These are phyloP conservation scores for Aspergillus japonicus DNA, from an alignment of 2,329 filamentous ascomycete species.

Conservation along the genomic window DNA sequence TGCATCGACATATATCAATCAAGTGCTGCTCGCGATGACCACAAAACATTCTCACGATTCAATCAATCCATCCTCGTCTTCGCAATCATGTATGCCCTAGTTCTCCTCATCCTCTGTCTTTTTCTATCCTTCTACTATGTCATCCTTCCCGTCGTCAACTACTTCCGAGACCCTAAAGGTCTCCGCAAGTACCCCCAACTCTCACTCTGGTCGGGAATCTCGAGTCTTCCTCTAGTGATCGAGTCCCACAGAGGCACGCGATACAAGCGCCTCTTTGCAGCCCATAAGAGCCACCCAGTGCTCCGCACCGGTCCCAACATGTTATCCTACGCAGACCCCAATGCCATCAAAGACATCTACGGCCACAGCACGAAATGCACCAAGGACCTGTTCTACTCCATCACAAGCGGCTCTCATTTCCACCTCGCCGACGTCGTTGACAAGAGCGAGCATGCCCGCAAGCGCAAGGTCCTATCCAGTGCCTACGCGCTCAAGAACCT, in stretches of 20 bases:
- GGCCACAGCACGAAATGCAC: constrained; percentile 36
- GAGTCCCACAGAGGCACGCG: constrained; percentile 25
- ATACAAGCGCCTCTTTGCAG: constrained; percentile 18
- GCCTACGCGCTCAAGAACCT: constrained; percentile 44
- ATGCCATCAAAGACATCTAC: constrained; percentile 38
- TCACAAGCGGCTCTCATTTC: constrained; percentile 30
- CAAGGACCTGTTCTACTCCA: constrained; percentile 29
- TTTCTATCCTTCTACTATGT: constrained; percentile 25
- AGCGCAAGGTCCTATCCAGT: constrained; percentile 39
- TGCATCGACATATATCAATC: neutral
- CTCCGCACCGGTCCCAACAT: constrained; percentile 20
- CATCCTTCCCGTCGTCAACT: constrained; percentile 14
- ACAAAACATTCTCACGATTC: too few relatives aligned
- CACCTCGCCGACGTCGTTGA: constrained; percentile 42
- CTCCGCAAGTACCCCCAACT: constrained; percentile 20
- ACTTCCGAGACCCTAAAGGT: constrained; percentile 21
- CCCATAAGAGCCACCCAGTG: constrained; percentile 23
- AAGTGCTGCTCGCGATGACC: neutral
- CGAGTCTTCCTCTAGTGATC: constrained; percentile 17
- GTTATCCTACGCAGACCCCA: constrained; percentile 14
- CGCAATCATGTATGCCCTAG: neutral
- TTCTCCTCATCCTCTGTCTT: neutral
- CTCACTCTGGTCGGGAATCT: constrained; percentile 16
- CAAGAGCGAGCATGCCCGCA: constrained; percentile 39
- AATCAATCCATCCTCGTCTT: neutral